Percentiles rank a stretch among this genome's conserved stretches.
Conservation (phyloP, 768 basidiomycete genomes). For the Tylopilus vinaceipallidus region DNA sequence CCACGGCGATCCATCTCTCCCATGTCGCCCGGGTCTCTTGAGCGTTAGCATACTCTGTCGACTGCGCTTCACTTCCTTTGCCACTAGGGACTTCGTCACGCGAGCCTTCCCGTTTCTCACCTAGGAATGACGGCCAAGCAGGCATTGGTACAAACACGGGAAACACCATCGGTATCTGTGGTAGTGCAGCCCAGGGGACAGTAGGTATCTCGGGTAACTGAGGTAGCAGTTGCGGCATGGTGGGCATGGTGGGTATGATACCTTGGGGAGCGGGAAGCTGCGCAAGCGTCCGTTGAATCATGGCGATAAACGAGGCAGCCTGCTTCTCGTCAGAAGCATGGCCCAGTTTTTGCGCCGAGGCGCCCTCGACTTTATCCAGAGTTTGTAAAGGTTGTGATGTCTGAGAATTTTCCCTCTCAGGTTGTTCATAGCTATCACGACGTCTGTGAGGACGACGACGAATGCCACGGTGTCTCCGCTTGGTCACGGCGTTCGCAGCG, state of each 20-base stretch:
- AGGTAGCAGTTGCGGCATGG: conserved; percentile 50
- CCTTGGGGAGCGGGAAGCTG: conserved; percentile 56
- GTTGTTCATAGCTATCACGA: conserved; percentile 20
- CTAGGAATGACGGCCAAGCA: conserved; percentile 62
- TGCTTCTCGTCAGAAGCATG: conserved; percentile 34
- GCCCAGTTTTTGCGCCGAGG: conserved; percentile 19
- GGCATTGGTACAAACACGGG: conserved; percentile 73
- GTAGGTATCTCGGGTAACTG: conserved; percentile 66
- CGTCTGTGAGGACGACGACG: conserved; percentile 27
- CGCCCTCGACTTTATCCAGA: conserved; percentile 12
- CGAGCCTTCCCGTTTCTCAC: conserved; percentile 42
- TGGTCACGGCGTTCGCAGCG: conserved; percentile 30
- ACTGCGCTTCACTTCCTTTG: conserved; percentile 34
- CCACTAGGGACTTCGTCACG: conserved; percentile 28
- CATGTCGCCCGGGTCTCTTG: conserved; percentile 69
- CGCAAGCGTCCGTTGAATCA: conserved; percentile 73
- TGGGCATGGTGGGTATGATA: conserved; percentile 56
- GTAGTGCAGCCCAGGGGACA: conserved; percentile 59
- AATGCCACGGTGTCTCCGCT: conserved; percentile 35
- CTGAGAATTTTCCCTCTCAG: background rate
- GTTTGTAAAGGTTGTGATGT: background rate
- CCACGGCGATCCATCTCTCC: conserved; percentile 73
- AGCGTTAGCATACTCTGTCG: conserved; percentile 44
- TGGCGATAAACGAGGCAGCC: conserved; percentile 56
- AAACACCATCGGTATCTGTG: conserved; percentile 75